Evolutionary conservation across 1,139 yeast genomes (phyloP).

Genomic region (Barnettozyma hawaiiensis): DNA sequence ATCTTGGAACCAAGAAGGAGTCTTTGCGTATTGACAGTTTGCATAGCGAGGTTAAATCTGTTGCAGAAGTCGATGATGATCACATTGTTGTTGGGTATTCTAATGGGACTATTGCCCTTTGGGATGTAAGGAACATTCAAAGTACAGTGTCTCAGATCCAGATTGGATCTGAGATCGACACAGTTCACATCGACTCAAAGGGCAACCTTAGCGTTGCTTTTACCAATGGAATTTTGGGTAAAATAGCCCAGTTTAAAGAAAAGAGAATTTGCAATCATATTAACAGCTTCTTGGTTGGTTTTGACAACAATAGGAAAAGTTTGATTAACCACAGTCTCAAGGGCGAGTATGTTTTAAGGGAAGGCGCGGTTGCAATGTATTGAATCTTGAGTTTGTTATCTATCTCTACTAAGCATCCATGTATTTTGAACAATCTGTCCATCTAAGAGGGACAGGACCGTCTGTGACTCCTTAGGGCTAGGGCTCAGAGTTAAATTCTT

Average conservation of each 20-base stretch:
- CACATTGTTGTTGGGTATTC: slow-evolving; percentile 40
- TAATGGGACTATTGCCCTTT: slow-evolving; percentile 38
- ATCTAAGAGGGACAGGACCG: no score
- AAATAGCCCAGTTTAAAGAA: neutral
- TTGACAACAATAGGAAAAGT: neutral
- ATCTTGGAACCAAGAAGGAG: slow-evolving; percentile 28
- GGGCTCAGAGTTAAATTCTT: no score
- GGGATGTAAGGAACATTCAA: slow-evolving; percentile 32
- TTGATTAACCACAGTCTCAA: neutral
- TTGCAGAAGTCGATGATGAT: slow-evolving; percentile 18
- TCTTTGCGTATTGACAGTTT: slow-evolving; percentile 20
- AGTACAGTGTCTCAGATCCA: slow-evolving; percentile 15
- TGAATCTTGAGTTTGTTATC: neutral
- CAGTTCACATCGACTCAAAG: neutral
- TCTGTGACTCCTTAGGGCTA: no score
- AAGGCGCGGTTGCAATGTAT: neutral
- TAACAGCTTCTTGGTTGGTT: neutral
- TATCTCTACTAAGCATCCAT: no score
- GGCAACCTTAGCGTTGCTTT: neutral
- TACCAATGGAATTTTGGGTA: neutral
- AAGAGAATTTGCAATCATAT: neutral
- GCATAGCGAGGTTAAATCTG: slow-evolving; percentile 14
- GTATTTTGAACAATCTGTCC: no score
- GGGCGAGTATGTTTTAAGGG: neutral
- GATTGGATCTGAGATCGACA: slow-evolving; percentile 6